Base-by-base conservation (phyloP, 2,329 filamentous ascomycete genomes). In the Claviceps monticola region DNA sequence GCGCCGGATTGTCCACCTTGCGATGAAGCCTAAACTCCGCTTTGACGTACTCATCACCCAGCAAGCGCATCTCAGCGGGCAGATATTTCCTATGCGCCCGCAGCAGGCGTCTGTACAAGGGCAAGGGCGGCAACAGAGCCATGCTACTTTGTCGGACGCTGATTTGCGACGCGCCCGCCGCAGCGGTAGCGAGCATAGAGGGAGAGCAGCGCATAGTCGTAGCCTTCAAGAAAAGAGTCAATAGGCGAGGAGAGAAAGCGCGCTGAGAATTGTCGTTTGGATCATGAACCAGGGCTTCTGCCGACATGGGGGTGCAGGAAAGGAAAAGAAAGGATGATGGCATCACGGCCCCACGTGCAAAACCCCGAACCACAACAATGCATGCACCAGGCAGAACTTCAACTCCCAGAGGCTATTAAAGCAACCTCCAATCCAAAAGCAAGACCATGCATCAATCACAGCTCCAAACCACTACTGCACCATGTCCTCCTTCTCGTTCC, bases 11-110 rank as follows among this genome's bases (percentile, higher is more conserved):
- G 54, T 97, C 91, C 48, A 94, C 80, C 37, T 81, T 76, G 54
- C 78, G 78, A 63, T 97, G 93, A 1, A 86, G 84, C 54, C 88
- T 78, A 60, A 97, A 98, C 71, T 98, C 93, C 46, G 82, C 80
- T 71, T 94, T 96, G 66, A 97, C 75, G 68, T 97, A 98, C 66
- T 89, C 81, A 63, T 98, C 93, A 4, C 93, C 93, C 7, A 98
- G 71, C 4, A 95, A 53, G 38, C 93, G 82, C 82, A 82, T 79
- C 51, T 95, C 84, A 1, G 69, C 60, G 0, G 83, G 82, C 9
- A 98, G 72, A 60, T 84, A 78, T 62, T 84, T 88, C 58, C 93
- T 80, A 69, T 98, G 93, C 4, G 86, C 83, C 57, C 93, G 84
- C 34, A 98, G 74, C 26, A 98, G 71, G 38, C 93, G 82, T 54